Evolutionary conservation across 805 yeast species (phyloP).

Genomic region (Starmerella roubikii): DNA sequence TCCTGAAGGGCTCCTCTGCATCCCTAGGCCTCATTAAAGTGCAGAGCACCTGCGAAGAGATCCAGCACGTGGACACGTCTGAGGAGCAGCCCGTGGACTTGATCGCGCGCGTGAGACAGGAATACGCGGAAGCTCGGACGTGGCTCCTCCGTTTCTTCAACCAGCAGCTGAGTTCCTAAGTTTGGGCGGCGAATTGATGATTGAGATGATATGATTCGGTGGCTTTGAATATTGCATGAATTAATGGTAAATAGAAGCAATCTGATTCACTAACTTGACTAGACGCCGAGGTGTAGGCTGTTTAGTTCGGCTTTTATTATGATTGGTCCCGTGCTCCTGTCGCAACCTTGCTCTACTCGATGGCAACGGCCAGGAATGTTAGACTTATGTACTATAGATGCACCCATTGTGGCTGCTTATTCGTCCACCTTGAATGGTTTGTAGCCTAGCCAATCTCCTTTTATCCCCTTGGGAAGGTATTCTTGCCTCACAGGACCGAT

Average conservation of each 20-base stretch:
- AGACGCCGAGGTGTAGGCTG: too few species aligned
- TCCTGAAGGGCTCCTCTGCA: slow-evolving; percentile 89
- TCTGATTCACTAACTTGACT: too few species aligned
- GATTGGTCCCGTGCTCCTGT: too few species aligned
- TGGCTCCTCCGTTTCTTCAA: slow-evolving; percentile 23
- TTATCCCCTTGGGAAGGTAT: slow-evolving; percentile 44
- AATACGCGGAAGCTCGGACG: slow-evolving; percentile 25
- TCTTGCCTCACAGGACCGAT: slow-evolving; percentile 64
- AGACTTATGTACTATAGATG: too few species aligned
- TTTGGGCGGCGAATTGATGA: too few species aligned
- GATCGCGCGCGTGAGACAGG: slow-evolving; percentile 24
- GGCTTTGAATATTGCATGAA: too few species aligned
- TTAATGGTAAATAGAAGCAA: too few species aligned
- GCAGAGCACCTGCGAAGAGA: slow-evolving; percentile 79
- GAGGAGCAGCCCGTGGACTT: slow-evolving; percentile 23
- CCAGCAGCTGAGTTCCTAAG: neutral
- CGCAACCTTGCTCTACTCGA: too few species aligned
- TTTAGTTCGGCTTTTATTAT: too few species aligned
- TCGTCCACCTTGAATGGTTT: neutral
- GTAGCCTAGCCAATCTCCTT: slow-evolving; percentile 12
- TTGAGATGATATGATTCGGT: too few species aligned
- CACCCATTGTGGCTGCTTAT: too few species aligned
- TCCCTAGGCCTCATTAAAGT: slow-evolving; percentile 76
- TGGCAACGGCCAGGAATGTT: too few species aligned
- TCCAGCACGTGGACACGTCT: slow-evolving; percentile 73